Conservation (phyloP, 768 basidiomycete genomes). For the Podaxis rugospora region DNA sequence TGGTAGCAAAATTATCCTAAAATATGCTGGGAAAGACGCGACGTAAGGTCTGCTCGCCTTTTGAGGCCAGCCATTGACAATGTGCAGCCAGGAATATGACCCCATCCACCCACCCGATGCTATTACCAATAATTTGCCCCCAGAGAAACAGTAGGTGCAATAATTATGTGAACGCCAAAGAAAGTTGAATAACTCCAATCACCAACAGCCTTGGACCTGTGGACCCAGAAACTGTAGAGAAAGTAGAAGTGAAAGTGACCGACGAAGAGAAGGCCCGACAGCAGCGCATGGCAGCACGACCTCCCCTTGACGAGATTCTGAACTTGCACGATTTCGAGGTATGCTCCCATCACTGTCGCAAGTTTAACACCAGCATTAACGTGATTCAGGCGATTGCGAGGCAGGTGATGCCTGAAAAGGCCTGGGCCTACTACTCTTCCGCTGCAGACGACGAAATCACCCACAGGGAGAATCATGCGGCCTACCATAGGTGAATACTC, state of each 20-base stretch:
- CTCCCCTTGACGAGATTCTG: slow-evolving; percentile 73
- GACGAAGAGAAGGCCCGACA: slow-evolving; percentile 69
- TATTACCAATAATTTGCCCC: slow-evolving; percentile 70
- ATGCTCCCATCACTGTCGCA: slow-evolving; percentile 8
- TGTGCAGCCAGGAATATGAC: slow-evolving; percentile 67
- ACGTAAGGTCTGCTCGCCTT: slow-evolving; percentile 45
- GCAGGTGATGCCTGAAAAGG: slow-evolving; percentile 76
- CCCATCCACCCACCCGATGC: slow-evolving; percentile 86
- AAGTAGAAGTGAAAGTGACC: slow-evolving; percentile 57
- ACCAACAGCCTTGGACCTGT: slow-evolving; percentile 59
- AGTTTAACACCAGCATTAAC: background rate
- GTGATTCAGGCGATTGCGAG: slow-evolving; percentile 69
- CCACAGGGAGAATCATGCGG: slow-evolving; percentile 82
- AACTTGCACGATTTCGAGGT: slow-evolving; percentile 96
- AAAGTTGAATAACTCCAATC: too few relatives aligned
- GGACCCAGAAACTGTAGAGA: slow-evolving; percentile 62
- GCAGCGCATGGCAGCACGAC: slow-evolving; percentile 56
- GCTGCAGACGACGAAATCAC: slow-evolving; percentile 96
- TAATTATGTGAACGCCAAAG: background rate
- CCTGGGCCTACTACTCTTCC: slow-evolving; percentile 97
- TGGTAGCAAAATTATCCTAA: slow-evolving; percentile 80
- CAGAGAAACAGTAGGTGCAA: slow-evolving; percentile 72
- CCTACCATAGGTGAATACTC: slow-evolving; percentile 71
- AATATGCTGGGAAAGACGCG: slow-evolving; percentile 87
- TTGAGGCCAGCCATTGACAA: background rate